Percentiles rank a stretch among this genome's conserved stretches.
Evolutionary conservation across 169 alveolate genomes (phyloP).

Genomic region (Theileria annulata): DNA sequence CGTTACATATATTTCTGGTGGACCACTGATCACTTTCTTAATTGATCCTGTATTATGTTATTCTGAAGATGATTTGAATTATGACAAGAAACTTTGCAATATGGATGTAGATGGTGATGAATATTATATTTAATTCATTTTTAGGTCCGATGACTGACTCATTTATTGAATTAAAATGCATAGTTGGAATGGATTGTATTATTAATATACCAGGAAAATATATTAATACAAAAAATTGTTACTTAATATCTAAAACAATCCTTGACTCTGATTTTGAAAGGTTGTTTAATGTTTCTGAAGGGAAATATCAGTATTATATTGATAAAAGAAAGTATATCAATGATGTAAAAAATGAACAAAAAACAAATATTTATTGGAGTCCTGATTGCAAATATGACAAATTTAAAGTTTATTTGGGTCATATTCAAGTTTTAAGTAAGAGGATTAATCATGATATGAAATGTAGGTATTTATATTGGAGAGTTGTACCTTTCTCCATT

Average conservation of each 20-base stretch:
- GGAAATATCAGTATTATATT: constrained; percentile 10
- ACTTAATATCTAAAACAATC: background rate
- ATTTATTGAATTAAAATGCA: constrained; percentile 5
- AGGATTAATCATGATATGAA: background rate
- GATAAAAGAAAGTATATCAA: background rate
- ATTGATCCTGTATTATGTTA: constrained; percentile 29
- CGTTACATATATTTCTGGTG: constrained; percentile 17
- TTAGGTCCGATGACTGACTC: constrained; percentile 27
- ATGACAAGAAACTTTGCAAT: background rate
- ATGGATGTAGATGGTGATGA: constrained; percentile 33
- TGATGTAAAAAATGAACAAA: background rate
- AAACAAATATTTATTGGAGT: background rate
- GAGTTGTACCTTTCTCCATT: background rate
- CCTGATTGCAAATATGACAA: constrained; percentile 6
- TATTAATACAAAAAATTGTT: background rate
- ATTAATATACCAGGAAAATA: constrained; percentile 22
- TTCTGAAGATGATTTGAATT: constrained; percentile 6
- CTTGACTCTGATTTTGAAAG: background rate
- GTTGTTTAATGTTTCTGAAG: background rate
- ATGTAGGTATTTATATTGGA: constrained; percentile 4
- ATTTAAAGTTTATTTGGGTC: background rate
- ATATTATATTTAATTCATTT: background rate
- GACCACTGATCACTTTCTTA: background rate
- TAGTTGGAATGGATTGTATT: constrained; percentile 36
- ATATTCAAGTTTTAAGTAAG: background rate